These are phyloP conservation scores for Naganishia friedmannii DNA, from an alignment of 768 basidiomycete genomes.

Conservation along the genomic window DNA sequence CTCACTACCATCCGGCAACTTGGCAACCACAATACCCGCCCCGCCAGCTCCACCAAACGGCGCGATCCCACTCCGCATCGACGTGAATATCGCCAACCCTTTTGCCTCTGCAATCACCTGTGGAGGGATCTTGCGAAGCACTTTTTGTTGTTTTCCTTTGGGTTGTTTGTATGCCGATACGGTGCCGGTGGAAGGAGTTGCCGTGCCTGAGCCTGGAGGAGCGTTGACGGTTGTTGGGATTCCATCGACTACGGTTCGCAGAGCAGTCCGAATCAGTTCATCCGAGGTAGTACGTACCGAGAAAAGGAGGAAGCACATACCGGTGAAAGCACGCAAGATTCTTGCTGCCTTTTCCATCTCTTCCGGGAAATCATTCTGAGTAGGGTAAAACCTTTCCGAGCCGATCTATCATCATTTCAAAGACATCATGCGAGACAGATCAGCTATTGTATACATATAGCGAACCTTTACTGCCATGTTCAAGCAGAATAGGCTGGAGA, in stretches of 20 bases:
- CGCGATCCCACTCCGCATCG: conserved; percentile 49
- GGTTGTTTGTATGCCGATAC: conserved; percentile 15
- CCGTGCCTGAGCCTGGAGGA: neutral
- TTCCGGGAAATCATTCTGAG: conserved; percentile 46
- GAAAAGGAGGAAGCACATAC: conserved; percentile 35
- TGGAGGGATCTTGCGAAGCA: conserved; percentile 51
- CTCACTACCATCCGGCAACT: conserved; percentile 50
- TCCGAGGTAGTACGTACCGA: neutral
- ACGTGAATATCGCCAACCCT: conserved; percentile 51
- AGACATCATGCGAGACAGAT: no score
- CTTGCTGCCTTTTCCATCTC: conserved; percentile 51
- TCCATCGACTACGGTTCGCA: conserved; percentile 37
- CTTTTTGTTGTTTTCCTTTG: conserved; percentile 38
- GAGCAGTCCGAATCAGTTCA: no score
- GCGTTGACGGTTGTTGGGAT: conserved; percentile 26
- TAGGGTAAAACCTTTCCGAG: conserved; percentile 50
- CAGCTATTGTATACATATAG: no score
- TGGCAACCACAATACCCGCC: conserved; percentile 50
- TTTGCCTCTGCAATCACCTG: conserved; percentile 42
- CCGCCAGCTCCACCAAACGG: conserved; percentile 52
- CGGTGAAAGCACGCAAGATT: conserved; percentile 50
- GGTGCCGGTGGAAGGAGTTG: neutral
- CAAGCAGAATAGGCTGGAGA: no score
- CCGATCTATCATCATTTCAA: conserved; percentile 45
- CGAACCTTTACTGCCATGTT: no score